These are phyloP conservation scores for Tetracladium maxilliforme DNA, from an alignment of 2,329 filamentous ascomycete genomes.

Conservation along the genomic window DNA sequence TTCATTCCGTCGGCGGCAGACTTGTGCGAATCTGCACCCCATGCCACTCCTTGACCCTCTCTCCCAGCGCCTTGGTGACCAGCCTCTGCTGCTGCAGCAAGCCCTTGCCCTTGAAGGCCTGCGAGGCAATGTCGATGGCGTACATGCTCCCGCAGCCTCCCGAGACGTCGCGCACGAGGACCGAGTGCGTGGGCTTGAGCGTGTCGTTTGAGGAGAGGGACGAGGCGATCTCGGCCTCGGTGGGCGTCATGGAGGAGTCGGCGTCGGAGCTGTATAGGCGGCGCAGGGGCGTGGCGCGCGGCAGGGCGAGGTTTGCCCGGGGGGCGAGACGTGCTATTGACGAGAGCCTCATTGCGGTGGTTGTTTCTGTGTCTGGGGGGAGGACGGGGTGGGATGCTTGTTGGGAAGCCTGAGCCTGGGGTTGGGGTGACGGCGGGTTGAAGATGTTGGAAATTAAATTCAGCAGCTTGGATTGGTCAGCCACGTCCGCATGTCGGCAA, in stretches of 20 bases:
- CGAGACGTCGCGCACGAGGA: slow-evolving; percentile 42
- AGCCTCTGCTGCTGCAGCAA: slow-evolving; percentile 74
- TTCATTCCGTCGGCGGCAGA: too few relatives aligned
- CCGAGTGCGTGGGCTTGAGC: not conserved
- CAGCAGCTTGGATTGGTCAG: too few relatives aligned
- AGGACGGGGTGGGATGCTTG: too few relatives aligned
- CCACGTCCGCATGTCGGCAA: too few relatives aligned
- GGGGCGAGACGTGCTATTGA: too few relatives aligned
- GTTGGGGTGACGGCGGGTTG: too few relatives aligned
- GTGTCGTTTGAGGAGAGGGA: slow-evolving; percentile 10
- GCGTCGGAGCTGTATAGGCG: slow-evolving; percentile 1
- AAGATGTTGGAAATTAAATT: too few relatives aligned
- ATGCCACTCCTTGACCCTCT: slow-evolving; percentile 70
- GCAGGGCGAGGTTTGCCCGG: not conserved
- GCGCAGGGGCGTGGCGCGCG: not conserved
- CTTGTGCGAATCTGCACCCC: too few relatives aligned
- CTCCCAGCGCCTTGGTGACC: slow-evolving; percentile 60
- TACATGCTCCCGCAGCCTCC: slow-evolving; percentile 84
- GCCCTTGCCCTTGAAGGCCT: slow-evolving; percentile 52
- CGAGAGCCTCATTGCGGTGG: too few relatives aligned
- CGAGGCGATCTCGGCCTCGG: slow-evolving; percentile 28
- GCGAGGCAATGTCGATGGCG: slow-evolving; percentile 61
- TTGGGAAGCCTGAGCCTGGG: too few relatives aligned
- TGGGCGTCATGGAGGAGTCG: too few relatives aligned
- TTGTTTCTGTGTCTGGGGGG: too few relatives aligned